Evolutionary conservation across 495 filamentous ascomycete genomes (phyloP), one percentile per base, ranked within the genome.

Genomic region (Podospora conica): DNA sequence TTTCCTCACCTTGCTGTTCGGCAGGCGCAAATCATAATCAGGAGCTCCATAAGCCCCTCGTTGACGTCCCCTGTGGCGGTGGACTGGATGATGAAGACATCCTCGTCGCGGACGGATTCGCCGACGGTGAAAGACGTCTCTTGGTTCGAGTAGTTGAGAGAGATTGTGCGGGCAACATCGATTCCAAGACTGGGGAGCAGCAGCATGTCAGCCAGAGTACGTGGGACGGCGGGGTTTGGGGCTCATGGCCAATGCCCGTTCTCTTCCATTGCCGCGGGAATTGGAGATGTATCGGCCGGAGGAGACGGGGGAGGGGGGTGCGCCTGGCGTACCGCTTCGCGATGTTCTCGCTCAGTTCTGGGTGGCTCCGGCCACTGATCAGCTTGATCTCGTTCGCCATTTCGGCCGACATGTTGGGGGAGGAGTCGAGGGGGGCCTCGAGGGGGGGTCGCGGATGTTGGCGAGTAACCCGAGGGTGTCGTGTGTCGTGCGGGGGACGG

Each of bases 21-120:
- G 85, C 95, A 98, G 61, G 95, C 95, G 75, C 96, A 96, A 82
- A 98, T 97, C 87, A 98, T 96, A 78, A 98, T 98, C 33, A 98
- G 85, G 57, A 98, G 87, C 79, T 98, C 95, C 95, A 98, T 98
- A 61, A 98, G 84, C 57, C 92, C 95, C 75, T 98, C 96, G 79
- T 98, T 98, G 81, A 98, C 93, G 75, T 97, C 93, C 75, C 94
- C 93, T 3, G 95, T 96, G 12, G 90, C 88, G 55, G 96, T 96
- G 31, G 93, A 97, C 78, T 98, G 95, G 65, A 98, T 81, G 69
- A 98, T 94, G 83, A 97, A 98, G 74, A 97, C 93, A 88, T 97
- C 93, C 83, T 97, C 93, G 78, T 98, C 93, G 74, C 94, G 87
- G 40, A 98, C 95, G 69, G 90, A 93, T 79, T 98, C 95, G 75